Evolutionary conservation across 306 rosid genomes (phyloP).

Genomic region (Corylus americana): DNA sequence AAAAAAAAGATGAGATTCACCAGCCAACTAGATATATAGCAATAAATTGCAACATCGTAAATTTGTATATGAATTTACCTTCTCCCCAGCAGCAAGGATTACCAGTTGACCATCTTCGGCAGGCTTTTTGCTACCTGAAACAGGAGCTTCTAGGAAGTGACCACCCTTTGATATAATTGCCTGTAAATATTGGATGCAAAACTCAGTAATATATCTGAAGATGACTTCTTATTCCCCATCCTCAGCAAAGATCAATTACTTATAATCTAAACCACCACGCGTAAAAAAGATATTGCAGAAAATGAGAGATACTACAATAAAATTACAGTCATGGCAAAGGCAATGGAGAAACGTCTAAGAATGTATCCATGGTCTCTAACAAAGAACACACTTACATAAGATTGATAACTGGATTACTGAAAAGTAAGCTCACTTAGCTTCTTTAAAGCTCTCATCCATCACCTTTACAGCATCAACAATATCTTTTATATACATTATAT

Average conservation of each 20-base stretch:
- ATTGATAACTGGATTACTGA: neutral
- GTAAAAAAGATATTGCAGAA: neutral
- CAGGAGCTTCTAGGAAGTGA: conserved; percentile 83
- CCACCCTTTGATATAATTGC: conserved; percentile 66
- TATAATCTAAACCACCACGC: conserved; percentile 9
- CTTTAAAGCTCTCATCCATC: neutral
- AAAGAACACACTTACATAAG: neutral
- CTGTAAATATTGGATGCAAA: conserved; percentile 41
- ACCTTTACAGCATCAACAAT: neutral
- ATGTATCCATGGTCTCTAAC: neutral
- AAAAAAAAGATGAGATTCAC: neutral
- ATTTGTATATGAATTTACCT: conserved; percentile 40
- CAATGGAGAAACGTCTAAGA: neutral
- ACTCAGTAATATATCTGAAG: conserved; percentile 25
- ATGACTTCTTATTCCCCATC: conserved; percentile 2
- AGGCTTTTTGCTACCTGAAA: conserved; percentile 98
- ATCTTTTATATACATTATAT: neutral
- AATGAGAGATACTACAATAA: neutral
- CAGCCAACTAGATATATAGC: neutral
- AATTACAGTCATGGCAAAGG: neutral
- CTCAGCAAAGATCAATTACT: neutral
- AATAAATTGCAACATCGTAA: neutral
- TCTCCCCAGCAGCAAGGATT: conserved; percentile 82
- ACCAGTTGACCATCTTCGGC: conserved; percentile 97
- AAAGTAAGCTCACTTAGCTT: neutral